Conservation (phyloP, 2,329 filamentous ascomycete genomes). For the Myriosclerotinia curreyana region DNA sequence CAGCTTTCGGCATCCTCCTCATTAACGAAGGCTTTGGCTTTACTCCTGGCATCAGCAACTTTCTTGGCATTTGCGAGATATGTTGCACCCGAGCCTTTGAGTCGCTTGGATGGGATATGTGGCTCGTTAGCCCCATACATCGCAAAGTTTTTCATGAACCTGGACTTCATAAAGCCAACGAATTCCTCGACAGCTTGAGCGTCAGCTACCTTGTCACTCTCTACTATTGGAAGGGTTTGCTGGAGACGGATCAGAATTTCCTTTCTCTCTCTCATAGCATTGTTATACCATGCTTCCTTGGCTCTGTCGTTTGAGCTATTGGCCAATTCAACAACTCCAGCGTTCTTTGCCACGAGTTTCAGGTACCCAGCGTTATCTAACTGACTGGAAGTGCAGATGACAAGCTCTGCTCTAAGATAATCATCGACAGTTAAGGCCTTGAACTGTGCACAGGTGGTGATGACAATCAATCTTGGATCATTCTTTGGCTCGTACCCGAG, state of each 20-base stretch:
- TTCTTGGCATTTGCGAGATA: not conserved
- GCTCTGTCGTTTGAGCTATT: constrained; percentile 1
- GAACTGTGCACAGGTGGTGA: constrained; percentile 40
- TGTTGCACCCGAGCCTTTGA: not conserved
- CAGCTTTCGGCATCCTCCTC: constrained; percentile 1
- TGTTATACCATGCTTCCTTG: not conserved
- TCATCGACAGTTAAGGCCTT: not conserved
- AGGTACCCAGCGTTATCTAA: not conserved
- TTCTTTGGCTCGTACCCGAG: not conserved
- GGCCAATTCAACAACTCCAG: constrained; percentile 1
- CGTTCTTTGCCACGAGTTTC: not conserved
- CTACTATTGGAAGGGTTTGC: not conserved
- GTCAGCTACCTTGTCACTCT: not conserved
- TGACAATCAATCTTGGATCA: constrained; percentile 40
- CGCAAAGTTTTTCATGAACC: not conserved
- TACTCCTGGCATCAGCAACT: not conserved
- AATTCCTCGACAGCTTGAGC: not conserved
- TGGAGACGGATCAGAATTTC: not conserved
- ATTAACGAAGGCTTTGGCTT: not conserved
- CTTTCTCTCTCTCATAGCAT: not conserved
- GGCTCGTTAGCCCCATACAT: constrained; percentile 2
- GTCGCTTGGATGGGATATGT: not conserved
- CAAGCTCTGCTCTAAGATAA: constrained; percentile 11
- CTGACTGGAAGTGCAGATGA: not conserved
- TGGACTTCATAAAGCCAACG: not conserved